These are phyloP conservation scores for Rhazya stricta DNA, from an alignment of 257 asterid species.

Conservation along the genomic window DNA sequence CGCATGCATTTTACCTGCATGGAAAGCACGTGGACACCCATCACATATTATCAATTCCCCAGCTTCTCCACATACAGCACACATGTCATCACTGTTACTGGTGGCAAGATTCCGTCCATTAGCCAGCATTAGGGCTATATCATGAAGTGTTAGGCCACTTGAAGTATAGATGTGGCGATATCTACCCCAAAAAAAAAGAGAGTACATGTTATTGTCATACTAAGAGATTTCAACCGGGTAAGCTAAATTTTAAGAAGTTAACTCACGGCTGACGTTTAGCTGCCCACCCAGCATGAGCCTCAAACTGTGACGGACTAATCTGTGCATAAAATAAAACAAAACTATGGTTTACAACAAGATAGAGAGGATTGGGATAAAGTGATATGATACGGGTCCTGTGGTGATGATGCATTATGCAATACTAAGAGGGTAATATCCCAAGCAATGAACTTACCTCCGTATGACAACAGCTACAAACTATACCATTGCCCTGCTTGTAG, in stretches of 20 bases:
- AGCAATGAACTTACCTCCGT: slow-evolving; percentile 47
- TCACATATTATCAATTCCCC: slow-evolving; percentile 75
- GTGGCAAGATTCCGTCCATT: slow-evolving; percentile 71
- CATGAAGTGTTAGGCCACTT: slow-evolving; percentile 89
- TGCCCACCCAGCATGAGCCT: slow-evolving; percentile 97
- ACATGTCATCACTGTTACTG: slow-evolving; percentile 88
- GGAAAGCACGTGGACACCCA: slow-evolving; percentile 98
- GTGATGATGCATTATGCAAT: neutral
- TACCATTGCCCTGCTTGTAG: slow-evolving; percentile 91
- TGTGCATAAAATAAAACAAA: slow-evolving; percentile 26
- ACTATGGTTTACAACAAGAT: slow-evolving; percentile 11
- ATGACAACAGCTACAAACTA: slow-evolving; percentile 82
- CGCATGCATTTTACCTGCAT: slow-evolving; percentile 48
- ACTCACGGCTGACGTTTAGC: slow-evolving; percentile 99
- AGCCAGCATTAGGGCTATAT: slow-evolving; percentile 90
- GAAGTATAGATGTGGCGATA: slow-evolving; percentile 93
- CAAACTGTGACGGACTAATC: slow-evolving; percentile 99
- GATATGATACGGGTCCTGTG: neutral
- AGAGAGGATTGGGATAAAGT: neutral
- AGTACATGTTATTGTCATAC: slow-evolving; percentile 14
- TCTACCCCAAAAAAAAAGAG: slow-evolving; percentile 43
- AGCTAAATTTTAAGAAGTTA: slow-evolving; percentile 9
- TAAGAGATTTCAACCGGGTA: slow-evolving; percentile 2
- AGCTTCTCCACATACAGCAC: slow-evolving; percentile 86
- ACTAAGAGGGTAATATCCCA: neutral